Evolutionary conservation across 1,139 yeast genomes (phyloP).

Genomic region (Geotrichum klebahnii): DNA sequence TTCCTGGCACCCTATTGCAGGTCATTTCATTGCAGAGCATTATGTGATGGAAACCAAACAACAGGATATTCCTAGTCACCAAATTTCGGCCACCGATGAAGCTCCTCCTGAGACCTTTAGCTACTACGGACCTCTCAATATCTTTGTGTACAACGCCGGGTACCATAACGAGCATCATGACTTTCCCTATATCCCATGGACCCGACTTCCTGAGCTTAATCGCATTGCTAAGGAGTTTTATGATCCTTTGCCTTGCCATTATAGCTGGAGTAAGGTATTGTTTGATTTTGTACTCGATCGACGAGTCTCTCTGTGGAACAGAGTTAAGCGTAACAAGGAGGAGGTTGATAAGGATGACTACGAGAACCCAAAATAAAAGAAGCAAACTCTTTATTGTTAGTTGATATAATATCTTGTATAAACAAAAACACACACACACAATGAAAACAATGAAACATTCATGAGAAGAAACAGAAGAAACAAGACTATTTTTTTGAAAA

Average conservation of each 20-base stretch:
- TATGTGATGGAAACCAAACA: constrained; percentile 52
- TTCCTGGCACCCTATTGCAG: constrained; percentile 89
- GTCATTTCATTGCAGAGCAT: constrained; percentile 93
- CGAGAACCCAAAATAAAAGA: constrained; percentile 21
- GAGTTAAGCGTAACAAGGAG: constrained; percentile 58
- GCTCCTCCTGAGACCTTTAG: constrained; percentile 77
- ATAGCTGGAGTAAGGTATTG: constrained; percentile 75
- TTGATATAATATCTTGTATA: neutral
- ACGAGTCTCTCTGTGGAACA: constrained; percentile 67
- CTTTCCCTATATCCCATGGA: constrained; percentile 91
- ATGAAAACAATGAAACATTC: too few species aligned
- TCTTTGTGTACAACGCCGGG: constrained; percentile 87
- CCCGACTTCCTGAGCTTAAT: constrained; percentile 63
- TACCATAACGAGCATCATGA: constrained; percentile 94
- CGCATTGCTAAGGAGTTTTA: constrained; percentile 75
- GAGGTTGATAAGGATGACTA: constrained; percentile 23
- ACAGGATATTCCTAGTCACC: constrained; percentile 24
- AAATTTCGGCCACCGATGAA: constrained; percentile 17
- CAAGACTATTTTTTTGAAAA: too few species aligned
- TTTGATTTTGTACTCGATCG: constrained; percentile 67
- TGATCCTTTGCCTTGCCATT: constrained; percentile 71
- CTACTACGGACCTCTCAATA: constrained; percentile 76
- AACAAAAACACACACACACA: too few species aligned
- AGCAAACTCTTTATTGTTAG: too few species aligned
- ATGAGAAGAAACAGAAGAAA: too few species aligned